These are phyloP conservation scores for Trametes coccinea DNA, from an alignment of 768 basidiomycete species.

Conservation along the genomic window DNA sequence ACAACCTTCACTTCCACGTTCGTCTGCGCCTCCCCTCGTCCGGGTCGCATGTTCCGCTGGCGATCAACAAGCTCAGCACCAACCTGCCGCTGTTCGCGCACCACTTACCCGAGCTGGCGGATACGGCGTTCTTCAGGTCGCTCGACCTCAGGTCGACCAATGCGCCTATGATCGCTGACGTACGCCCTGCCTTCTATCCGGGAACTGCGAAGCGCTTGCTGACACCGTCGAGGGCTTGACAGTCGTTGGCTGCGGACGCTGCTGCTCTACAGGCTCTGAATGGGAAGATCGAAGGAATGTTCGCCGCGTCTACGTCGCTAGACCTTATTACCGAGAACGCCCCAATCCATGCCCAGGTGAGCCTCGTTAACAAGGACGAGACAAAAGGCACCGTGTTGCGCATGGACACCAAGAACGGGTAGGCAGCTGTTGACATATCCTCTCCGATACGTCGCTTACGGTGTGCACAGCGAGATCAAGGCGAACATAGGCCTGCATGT, in stretches of 20 bases:
- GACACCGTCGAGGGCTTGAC: background rate
- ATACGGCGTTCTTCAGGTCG: constrained; percentile 38
- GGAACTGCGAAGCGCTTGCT: background rate
- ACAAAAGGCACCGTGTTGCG: constrained; percentile 31
- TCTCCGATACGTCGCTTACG: background rate
- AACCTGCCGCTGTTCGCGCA: constrained; percentile 33
- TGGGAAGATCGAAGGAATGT: constrained; percentile 38
- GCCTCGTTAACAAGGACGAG: constrained; percentile 34
- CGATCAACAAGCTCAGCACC: constrained; percentile 47
- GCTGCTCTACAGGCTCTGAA: constrained; percentile 28
- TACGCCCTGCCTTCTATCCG: constrained; percentile 19
- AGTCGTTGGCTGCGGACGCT: background rate
- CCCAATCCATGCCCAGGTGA: constrained; percentile 38
- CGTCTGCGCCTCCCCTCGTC: constrained; percentile 41
- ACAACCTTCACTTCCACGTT: constrained; percentile 34
- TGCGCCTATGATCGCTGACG: background rate
- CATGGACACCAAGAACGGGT: constrained; percentile 47
- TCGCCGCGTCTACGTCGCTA: constrained; percentile 34
- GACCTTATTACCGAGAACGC: constrained; percentile 38
- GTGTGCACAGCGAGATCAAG: constrained; percentile 34
- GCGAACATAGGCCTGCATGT: constrained; percentile 30
- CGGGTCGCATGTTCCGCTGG: constrained; percentile 26
- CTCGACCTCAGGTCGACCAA: constrained; percentile 23
- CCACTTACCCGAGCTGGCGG: constrained; percentile 36
- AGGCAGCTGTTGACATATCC: background rate